Evolutionary conservation across 371 early-diverging fungal genomes (phyloP), one percentile per base, ranked within the genome.

Genomic region (Gilbertella persicaria): DNA sequence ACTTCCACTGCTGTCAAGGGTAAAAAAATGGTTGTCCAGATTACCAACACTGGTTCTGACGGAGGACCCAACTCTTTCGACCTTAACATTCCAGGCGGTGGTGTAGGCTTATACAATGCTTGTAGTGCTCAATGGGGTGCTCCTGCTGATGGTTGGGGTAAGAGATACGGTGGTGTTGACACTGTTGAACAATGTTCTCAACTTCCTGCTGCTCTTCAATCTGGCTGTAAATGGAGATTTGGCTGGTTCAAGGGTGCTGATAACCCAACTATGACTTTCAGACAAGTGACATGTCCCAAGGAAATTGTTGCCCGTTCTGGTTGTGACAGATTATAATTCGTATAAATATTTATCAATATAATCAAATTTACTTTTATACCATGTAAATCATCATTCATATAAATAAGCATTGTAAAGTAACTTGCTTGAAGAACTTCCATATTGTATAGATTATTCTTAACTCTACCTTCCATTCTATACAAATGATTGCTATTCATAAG

Each of bases 41-140:
- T 70, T 13, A 75, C 75, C 45, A 78, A 78, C 57, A 71, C 69
- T 33, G 78, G 78, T 45, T 64, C 63, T 29, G 73, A 75, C 40
- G 50, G 73, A 5, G 61, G 63, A 17, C 36, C 41, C 12, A 70
- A 66, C 45, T 71, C 73, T 42, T 78, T 78, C 50, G 78, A 78
- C 50, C 43, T 78, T n/a, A 74, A 71, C 39, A 60, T 78, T 7
- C 78, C 78, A 30, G 78, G 75, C 30, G 73, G 76, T 28, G 78
- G 78, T 38, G 67, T 78, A 23, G 78, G 78, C 45, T 50, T 68
- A 28, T 75, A 62, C 58, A 67, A 75, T 37, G 78, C 69, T 9
- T 78, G 78, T 43, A 23, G 49, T 36, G 24, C 60, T 30, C 76
- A 74, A 39, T 75, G 66, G 66, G 50, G 55, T 29, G 60, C 68